phyloP scores from a whole-genome alignment of 306 rosid species.

The Adenanthera pavonina region DNA sequence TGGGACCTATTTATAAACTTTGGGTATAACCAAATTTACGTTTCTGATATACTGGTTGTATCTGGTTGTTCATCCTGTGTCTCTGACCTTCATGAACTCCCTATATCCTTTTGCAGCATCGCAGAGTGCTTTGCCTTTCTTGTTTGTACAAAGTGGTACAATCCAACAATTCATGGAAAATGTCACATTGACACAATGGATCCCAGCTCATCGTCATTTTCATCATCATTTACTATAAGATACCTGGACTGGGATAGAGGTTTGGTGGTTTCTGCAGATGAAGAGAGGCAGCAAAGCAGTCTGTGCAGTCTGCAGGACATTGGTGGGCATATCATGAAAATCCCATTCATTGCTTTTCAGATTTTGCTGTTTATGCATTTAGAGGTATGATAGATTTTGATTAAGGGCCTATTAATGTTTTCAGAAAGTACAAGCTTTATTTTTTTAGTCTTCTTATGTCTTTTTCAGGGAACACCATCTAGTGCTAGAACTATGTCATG shows the following conservation, averaged over 20 bases:
- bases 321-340: conserved; percentile 86
- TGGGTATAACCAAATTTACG: conserved; percentile 56
- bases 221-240: conserved; percentile 62
- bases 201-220: conserved; percentile 64
- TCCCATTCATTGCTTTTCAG: conserved; percentile 64
- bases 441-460: conserved; percentile 5
- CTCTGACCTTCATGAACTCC: conserved; percentile 32
- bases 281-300: conserved; percentile 54
- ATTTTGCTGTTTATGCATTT: conserved; percentile 65
- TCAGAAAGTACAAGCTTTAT: not conserved
- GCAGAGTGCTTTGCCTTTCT: conserved; percentile 98
- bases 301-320: conserved; percentile 79
- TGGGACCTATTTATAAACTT: conserved; percentile 96
- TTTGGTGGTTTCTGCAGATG: conserved; percentile 71
- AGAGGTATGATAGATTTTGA: conserved; percentile 48
- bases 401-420: not conserved
- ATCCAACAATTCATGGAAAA: conserved; percentile 82
- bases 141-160: conserved; percentile 96
- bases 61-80: conserved; percentile 20
- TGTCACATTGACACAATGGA: conserved; percentile 53
- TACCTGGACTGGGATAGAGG: conserved; percentile 80
- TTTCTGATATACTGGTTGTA: conserved; percentile 29
- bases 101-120: conserved; percentile 64
- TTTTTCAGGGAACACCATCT: conserved; percentile 56
- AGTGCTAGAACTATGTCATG: conserved; percentile 50